These are phyloP conservation scores for Boletellus sp. DNA, from an alignment of 1,284 basidiomycete genomes.

Conservation along the genomic window DNA sequence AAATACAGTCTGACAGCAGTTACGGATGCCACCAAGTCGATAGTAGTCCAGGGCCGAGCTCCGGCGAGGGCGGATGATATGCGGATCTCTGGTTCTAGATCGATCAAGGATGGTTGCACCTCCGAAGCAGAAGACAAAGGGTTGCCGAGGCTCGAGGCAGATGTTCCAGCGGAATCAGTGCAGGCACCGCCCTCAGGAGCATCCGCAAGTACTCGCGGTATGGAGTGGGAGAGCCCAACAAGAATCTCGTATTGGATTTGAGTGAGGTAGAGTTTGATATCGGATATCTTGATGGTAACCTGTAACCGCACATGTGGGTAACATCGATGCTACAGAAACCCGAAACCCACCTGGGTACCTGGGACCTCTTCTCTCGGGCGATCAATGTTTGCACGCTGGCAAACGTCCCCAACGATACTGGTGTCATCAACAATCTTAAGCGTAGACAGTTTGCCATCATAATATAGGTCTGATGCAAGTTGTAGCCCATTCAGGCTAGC, in stretches of 20 bases:
- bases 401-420: conserved; percentile 68
- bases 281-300: conserved; percentile 79
- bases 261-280: conserved; percentile 87
- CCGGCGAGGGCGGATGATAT: conserved; percentile 23
- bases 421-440: conserved; percentile 95
- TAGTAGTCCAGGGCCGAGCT: conserved; percentile 50
- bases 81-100: conserved; percentile 60
- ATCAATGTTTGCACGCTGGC: conserved; percentile 58
- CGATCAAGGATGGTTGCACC: conserved; percentile 26
- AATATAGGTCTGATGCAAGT: conserved; percentile 67
- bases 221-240: conserved; percentile 67
- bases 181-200: conserved; percentile 37
- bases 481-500: conserved; percentile 88
- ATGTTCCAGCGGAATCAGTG: conserved; percentile 23
- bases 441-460: conserved; percentile 45
- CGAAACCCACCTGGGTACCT: conserved; percentile 61
- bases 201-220: conserved; percentile 66
- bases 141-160: conserved; percentile 8
- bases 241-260: conserved; percentile 87
- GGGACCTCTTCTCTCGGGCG: conserved; percentile 50
- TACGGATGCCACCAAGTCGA: conserved; percentile 80
- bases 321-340: background rate
- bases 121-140: conserved; percentile 4
- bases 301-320: conserved; percentile 30
- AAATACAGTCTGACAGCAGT: conserved; percentile 84